A percentile compares a stretch with the other conserved stretches of the same genome.
These are phyloP conservation scores for Umbellularia californica DNA, from an alignment of 164 flowering plant species.

Conservation along the genomic window DNA sequence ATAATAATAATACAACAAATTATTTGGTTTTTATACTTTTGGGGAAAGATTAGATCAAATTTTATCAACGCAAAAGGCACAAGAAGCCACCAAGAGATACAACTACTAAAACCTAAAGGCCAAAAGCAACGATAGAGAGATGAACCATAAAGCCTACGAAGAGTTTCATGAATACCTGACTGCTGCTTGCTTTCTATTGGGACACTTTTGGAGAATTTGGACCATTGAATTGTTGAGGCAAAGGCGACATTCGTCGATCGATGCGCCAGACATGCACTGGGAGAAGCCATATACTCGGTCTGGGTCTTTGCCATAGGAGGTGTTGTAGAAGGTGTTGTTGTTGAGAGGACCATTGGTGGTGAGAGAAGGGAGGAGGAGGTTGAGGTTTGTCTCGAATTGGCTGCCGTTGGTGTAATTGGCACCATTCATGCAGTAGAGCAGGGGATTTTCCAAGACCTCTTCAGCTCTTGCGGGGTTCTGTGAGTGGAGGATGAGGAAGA, in stretches of 20 bases:
- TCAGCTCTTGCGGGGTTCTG: neutral
- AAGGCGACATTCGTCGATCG: neutral
- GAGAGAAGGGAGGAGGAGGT: neutral
- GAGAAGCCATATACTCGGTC: neutral
- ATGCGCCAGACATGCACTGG: neutral
- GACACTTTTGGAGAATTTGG: neutral
- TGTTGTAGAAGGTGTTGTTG: neutral
- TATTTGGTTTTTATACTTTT: no score
- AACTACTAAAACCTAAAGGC: no score
- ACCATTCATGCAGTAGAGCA: neutral
- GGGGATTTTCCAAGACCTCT: neutral
- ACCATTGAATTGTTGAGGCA: neutral
- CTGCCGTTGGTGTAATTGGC: neutral
- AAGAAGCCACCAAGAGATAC: no score
- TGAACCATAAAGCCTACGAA: no score
- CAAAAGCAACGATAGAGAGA: no score
- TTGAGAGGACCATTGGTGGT: neutral
- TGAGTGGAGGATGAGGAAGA: neutral
- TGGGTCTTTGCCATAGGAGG: neutral
- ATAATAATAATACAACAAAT: no score
- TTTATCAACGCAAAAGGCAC: no score
- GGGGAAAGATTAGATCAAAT: no score
- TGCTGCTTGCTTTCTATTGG: neutral
- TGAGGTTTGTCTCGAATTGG: neutral
- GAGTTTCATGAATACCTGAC: neutral